Conservation (phyloP, 2,329 filamentous ascomycete genomes). For the Trichoderma semiorbis region DNA sequence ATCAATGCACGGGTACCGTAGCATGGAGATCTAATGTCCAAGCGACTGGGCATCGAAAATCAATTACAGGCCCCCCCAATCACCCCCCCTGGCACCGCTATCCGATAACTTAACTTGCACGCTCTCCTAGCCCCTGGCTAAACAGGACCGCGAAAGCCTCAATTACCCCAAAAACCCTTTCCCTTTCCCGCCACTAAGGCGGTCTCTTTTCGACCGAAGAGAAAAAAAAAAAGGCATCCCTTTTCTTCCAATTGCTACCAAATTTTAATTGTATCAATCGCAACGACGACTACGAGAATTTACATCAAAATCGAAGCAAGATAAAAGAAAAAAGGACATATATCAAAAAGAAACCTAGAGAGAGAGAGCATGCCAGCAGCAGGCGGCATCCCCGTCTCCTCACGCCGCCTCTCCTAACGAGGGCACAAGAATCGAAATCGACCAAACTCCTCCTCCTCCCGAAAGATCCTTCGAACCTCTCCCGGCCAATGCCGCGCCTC, state of each 20-base stretch:
- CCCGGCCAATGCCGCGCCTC: constrained; percentile 36
- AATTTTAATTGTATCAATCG: neutral
- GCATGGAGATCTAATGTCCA: neutral
- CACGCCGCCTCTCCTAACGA: constrained; percentile 6
- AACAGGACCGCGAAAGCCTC: neutral
- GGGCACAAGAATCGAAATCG: neutral
- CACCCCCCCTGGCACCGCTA: neutral
- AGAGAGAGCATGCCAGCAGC: constrained; percentile 12
- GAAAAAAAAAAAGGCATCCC: neutral
- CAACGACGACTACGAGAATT: neutral
- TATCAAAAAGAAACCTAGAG: neutral
- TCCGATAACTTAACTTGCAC: neutral
- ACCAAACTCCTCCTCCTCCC: neutral
- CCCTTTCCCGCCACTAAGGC: neutral
- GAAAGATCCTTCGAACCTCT: neutral
- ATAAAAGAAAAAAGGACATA: neutral
- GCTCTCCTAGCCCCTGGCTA: constrained; percentile 1
- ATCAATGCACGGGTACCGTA: neutral
- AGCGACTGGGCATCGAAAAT: neutral
- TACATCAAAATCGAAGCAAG: neutral
- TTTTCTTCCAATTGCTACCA: neutral
- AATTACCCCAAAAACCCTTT: neutral
- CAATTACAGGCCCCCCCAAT: neutral
- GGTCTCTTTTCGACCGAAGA: neutral
- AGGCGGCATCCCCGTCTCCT: constrained; percentile 9